These are phyloP conservation scores for Digitaria exilis DNA, from an alignment of 202 grass and related monocot genomes.

Conservation along the genomic window DNA sequence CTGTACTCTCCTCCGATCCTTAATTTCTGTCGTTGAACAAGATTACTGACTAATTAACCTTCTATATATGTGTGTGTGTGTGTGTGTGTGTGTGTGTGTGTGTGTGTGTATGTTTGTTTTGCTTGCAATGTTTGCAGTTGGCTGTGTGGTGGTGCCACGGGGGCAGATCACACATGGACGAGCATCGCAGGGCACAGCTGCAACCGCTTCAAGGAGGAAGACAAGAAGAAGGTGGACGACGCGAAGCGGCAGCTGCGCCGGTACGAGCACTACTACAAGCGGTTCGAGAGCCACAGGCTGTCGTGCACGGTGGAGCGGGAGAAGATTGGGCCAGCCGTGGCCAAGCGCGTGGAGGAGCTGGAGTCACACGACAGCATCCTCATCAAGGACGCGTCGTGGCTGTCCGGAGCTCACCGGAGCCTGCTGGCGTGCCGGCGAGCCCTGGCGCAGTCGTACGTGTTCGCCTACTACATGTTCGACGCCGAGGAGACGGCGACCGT, in stretches of 20 bases:
- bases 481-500: constrained; percentile 28
- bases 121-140: constrained; percentile 39
- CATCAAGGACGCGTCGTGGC: constrained; percentile 27
- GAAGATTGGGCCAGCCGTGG: constrained; percentile 23
- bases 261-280: constrained; percentile 61
- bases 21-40: neutral
- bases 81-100: too few relatives aligned
- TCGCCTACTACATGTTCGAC: constrained; percentile 80
- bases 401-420: constrained; percentile 29
- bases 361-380: neutral
- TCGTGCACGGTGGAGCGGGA: constrained; percentile 49
- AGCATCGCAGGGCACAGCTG: constrained; percentile 53
- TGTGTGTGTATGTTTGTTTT: too few relatives aligned
- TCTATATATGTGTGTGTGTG: too few relatives aligned
- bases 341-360: neutral
- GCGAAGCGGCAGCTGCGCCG: constrained; percentile 26
- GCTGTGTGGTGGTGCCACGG: constrained; percentile 67
- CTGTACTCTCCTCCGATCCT: neutral
- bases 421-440: constrained; percentile 57
- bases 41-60: neutral
- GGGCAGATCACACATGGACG: neutral
- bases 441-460: constrained; percentile 54
- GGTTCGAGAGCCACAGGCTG: constrained; percentile 45
- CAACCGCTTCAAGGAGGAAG: constrained; percentile 44
- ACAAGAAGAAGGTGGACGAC: constrained; percentile 33